These are phyloP conservation scores for Hyphopichia fennica DNA, from an alignment of 1,139 yeast genomes.

Conservation along the genomic window DNA sequence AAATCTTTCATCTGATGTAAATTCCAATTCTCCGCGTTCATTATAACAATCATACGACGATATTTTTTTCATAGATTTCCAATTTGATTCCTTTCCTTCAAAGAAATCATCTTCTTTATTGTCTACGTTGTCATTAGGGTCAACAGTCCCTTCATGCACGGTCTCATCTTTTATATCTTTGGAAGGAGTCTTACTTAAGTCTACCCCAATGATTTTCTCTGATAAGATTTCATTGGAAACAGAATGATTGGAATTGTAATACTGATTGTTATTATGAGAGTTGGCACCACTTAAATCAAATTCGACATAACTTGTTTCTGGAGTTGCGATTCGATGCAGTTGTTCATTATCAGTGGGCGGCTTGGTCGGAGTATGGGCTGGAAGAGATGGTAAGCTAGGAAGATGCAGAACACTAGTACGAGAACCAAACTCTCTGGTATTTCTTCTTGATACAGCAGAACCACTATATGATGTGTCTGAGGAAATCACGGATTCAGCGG, in stretches of 20 bases:
- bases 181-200: neutral
- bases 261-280: conserved; percentile 5
- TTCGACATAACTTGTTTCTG: conserved; percentile 28
- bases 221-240: conserved; percentile 6
- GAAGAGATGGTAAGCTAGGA: conserved; percentile 19
- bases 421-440: conserved; percentile 11
- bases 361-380: conserved; percentile 4
- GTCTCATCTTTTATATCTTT: conserved; percentile 1
- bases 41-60: conserved; percentile 52
- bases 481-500: conserved; percentile 1
- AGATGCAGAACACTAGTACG: conserved; percentile 18
- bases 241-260: neutral
- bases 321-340: conserved; percentile 6
- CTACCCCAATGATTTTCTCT: conserved; percentile 6
- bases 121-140: neutral
- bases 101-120: conserved; percentile 33
- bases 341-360: neutral
- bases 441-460: neutral
- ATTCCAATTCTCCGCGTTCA: conserved; percentile 50
- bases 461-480: conserved; percentile 2
- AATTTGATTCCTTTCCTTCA: conserved; percentile 30
- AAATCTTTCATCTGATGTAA: conserved; percentile 21
- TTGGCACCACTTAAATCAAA: conserved; percentile 26
- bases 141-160: neutral
- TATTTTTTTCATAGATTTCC: conserved; percentile 57